Conservation (phyloP, 768 basidiomycete genomes). For the Lactifluus piperatus region DNA sequence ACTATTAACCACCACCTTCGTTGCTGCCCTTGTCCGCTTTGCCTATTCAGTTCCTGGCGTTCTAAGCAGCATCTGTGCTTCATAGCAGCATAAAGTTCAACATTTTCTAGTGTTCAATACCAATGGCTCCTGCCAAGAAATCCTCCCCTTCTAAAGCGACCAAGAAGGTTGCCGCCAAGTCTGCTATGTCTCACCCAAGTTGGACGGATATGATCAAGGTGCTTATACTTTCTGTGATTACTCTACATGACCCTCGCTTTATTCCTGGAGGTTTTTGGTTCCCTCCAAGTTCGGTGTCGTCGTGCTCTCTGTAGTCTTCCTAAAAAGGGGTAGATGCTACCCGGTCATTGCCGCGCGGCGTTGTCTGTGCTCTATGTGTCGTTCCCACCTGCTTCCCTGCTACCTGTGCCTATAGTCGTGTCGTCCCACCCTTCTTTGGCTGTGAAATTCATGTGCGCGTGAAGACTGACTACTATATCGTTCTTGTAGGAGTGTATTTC, state of each 20-base stretch:
- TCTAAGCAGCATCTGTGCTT: constrained; percentile 18
- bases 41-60: constrained; percentile 19
- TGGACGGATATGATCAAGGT: constrained; percentile 83
- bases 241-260: constrained; percentile 4
- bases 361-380: constrained; percentile 19
- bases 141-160: constrained; percentile 40
- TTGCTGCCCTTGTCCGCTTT: constrained; percentile 22
- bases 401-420: constrained; percentile 8
- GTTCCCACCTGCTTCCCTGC: constrained; percentile 17
- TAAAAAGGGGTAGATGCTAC: constrained; percentile 38
- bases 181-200: constrained; percentile 40
- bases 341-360: constrained; percentile 26
- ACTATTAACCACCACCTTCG: constrained; percentile 42
- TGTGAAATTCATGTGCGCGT: constrained; percentile 1
- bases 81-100: constrained; percentile 14
- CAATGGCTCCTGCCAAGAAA: constrained; percentile 32
- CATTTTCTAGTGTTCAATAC: constrained; percentile 28
- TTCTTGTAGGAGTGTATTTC: constrained; percentile 70
- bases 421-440: neutral
- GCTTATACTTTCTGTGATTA: constrained; percentile 22
- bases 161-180: constrained; percentile 37
- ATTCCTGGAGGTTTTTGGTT: constrained; percentile 15
- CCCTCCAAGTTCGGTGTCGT: constrained; percentile 7
- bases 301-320: constrained; percentile 18
- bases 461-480: constrained; percentile 16